Evolutionary conservation across 345 rosid species (phyloP), one percentile per base, ranked within the genome.

Genomic region (Stellera chamaejasme): DNA sequence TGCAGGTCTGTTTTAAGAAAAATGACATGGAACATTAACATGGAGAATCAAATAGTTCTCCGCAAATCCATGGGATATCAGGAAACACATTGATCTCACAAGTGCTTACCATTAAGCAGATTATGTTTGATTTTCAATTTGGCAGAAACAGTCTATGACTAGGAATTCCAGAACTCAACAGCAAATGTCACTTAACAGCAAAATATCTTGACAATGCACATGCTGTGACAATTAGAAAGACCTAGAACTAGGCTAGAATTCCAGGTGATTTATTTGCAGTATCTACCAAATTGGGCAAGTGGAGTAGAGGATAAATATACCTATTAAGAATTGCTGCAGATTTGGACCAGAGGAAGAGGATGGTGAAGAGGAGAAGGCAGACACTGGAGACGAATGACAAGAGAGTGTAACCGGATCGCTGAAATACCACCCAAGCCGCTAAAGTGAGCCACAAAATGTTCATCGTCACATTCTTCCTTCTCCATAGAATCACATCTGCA

Each of bases 301-400:
- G 39, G 9, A 61, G 23, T 49, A 51, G 6, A 54, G 58, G 39
- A 19, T 19, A 19, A 0, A 19, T 19, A 61, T 77, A 88, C 97
- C 97, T 63, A 70, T 85, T 90, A 61, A 94, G 95, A 71, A 85
- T 71, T 42, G 96, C 79, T 13, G 99, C 99, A 63, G 96, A 85
- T 87, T 90, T 94, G 73, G 96, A 88, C 99, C 96, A 94, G 45
- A 90, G 69, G 57, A 94, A 90, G 50, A 94, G 83, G 72, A 87
- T 82, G 66, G 72, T 68, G 58, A 74, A 48, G 52, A 94, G 91
- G 60, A 94, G 95, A 54, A 90, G 87, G 19, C 90, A 81, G 69
- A 94, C 97, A 67, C 88, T 85, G 41, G 96, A 85, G 72, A 76
- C 61, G 58, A 94, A 93, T 41, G 96, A 85, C 50, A 94, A n/a